phyloP scores from a whole-genome alignment of 177 flowering plant genomes.

The Vitis hybrid region DNA sequence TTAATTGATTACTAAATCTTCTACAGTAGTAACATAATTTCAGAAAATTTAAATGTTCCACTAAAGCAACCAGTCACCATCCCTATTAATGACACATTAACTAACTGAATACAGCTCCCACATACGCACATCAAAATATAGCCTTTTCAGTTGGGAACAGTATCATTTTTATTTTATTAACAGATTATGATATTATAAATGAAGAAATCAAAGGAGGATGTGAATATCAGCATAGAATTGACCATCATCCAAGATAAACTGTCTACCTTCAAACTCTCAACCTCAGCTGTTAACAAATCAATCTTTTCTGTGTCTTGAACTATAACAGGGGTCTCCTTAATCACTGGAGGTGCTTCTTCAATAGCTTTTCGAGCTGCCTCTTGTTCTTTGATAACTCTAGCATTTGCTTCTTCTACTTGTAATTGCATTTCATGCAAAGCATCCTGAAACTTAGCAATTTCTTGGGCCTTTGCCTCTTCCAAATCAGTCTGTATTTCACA shows the following conservation, averaged over 20 bases:
- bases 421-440: constrained; percentile 69
- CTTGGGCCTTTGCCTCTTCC: constrained; percentile 85
- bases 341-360: constrained; percentile 91
- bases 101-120: too few species aligned
- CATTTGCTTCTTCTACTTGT: constrained; percentile 85
- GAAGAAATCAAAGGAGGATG: neutral
- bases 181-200: too few species aligned
- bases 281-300: constrained; percentile 63
- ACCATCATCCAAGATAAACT: too few species aligned
- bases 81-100: too few species aligned
- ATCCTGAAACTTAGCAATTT: constrained; percentile 72
- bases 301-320: constrained; percentile 75
- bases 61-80: too few species aligned
- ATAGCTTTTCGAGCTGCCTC: constrained; percentile 94
- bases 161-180: too few species aligned
- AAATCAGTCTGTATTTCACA: constrained; percentile 65
- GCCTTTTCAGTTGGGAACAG: too few species aligned
- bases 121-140: too few species aligned
- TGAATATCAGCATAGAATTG: neutral
- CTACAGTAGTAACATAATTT: too few species aligned
- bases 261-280: constrained; percentile 79
- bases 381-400: constrained; percentile 59
- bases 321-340: constrained; percentile 85
- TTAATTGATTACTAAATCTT: too few species aligned
- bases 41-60: too few species aligned